Evolutionary conservation across 169 alveolate species (phyloP), one percentile per base, ranked within the genome.

Genomic region (Plasmodium vivax): DNA sequence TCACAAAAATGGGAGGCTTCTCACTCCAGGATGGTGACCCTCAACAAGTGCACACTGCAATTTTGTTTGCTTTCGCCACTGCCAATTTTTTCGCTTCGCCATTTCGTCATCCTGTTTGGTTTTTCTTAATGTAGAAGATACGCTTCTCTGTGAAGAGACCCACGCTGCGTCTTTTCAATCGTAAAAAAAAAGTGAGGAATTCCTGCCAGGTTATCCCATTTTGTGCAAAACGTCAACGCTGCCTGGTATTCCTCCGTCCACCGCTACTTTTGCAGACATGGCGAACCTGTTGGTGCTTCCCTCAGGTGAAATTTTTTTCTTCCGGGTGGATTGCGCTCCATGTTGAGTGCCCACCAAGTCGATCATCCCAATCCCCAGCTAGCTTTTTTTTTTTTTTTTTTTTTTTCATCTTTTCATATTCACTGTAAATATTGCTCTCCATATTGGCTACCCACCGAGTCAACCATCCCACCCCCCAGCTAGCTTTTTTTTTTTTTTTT

Each of bases 371-470:
- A 3, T 1, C 51, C 43, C 30, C 14, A 36, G 41, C n/a, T 75
- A 75, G 16, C 58, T 30, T 12, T 54, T 68, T 38, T 75, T 85
- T 85, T 77, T 47, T 58, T 58, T 45, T 36, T 62, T 81, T 90
- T 90, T 79, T 87, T 16, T 87, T 87, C 71, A 77, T 88, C 32
- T 88, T 90, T 72, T 81, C 84, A 19, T 90, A 73, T 62, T 90
- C 90, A 23, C 83, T 45, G 47, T 79, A 90, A 41, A 80, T 62
- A 56, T 68, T 62, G 9, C 94, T 41, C 68, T 90, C 84, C 62
- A n/a, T n/a, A n/a, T n/a, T 23, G 27, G 27, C 27, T 23, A 0
- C 27, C 27, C 27, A 23, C 27, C 27, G 0, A 23, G 27, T 23
- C 27, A 0, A 23, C 0, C 36, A 74, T 74, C 30, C 36, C 36